A percentile compares a stretch with the other conserved stretches of the same genome.
Conservation (phyloP, 2,329 filamentous ascomycete genomes). For the Colletotrichum spinosum region DNA sequence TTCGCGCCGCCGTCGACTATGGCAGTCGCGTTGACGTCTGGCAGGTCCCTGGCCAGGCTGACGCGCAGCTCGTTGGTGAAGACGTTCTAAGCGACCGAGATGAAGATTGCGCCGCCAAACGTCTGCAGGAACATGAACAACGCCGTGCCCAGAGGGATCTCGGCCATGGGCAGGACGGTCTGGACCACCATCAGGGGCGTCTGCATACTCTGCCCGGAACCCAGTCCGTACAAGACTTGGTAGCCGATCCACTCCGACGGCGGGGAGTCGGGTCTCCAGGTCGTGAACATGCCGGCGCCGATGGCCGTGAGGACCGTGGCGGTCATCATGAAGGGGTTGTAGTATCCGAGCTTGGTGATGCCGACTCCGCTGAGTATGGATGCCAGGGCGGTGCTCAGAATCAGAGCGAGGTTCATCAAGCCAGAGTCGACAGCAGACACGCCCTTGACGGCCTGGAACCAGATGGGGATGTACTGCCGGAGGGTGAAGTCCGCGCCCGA, state of each 20-base stretch:
- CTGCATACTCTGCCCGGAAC: conserved; percentile 42
- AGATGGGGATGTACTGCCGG: conserved; percentile 47
- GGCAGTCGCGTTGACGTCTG: conserved; percentile 18
- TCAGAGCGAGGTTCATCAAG: conserved; percentile 46
- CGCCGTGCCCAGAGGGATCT: conserved; percentile 27
- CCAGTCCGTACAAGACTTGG: conserved; percentile 42
- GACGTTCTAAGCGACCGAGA: conserved; percentile 27
- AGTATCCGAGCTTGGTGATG: conserved; percentile 49
- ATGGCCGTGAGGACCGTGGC: conserved; percentile 44
- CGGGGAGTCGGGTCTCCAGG: neutral
- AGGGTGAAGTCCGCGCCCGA: conserved; percentile 40
- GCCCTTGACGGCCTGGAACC: conserved; percentile 49
- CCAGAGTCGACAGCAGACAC: conserved; percentile 47
- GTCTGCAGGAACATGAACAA: conserved; percentile 33
- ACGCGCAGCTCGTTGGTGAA: conserved; percentile 24
- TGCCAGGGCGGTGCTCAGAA: conserved; percentile 44
- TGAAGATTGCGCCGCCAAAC: conserved; percentile 30
- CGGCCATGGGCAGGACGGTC: conserved; percentile 36
- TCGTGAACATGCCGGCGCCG: conserved; percentile 37
- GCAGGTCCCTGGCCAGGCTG: neutral
- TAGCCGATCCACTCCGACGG: conserved; percentile 40
- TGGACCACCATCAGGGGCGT: conserved; percentile 42
- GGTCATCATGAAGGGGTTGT: conserved; percentile 48
- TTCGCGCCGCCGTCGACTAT: conserved; percentile 20
- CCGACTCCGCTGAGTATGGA: conserved; percentile 42